Conservation (phyloP, 306 rosid species). For the apple (Malus domestica) region ASM211411v1 NC_041798.1:33644501-33645000, state of each 20-base stretch:
- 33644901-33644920: not conserved
- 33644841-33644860: constrained; percentile 53
- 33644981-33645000: not conserved
- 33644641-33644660: constrained; percentile 44
- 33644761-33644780: constrained; percentile 53
- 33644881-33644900: not conserved
- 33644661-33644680: constrained; percentile 11
- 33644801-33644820: constrained; percentile 90
- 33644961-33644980: not conserved
- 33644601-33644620: constrained; percentile 75
- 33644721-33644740: not conserved
- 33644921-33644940: no score
- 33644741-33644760: not conserved
- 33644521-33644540: not conserved
- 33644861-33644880: constrained; percentile 65
- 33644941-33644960: not conserved
- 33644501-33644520: not conserved
- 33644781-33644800: constrained; percentile 65
- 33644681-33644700: not conserved
- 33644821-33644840: constrained; percentile 78
- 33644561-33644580: constrained; percentile 83
- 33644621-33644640: constrained; percentile 75
- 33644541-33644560: constrained; percentile 49
- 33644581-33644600: constrained; percentile 83
- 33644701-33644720: not conserved